Conservation (phyloP, 768 basidiomycete species). For the Lentinula edodes region DNA sequence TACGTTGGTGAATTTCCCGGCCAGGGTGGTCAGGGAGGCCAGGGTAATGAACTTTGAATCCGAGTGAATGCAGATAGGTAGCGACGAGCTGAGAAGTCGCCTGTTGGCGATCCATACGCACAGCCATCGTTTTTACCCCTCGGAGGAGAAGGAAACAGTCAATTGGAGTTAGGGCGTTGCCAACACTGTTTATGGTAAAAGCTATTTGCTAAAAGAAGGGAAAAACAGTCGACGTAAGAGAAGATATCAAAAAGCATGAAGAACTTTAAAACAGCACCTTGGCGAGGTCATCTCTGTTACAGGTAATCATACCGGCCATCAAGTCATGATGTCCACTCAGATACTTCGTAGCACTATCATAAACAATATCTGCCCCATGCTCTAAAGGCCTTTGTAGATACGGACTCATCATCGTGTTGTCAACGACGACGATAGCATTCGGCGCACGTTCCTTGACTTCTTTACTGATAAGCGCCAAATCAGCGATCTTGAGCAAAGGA, state of each 20-base stretch:
- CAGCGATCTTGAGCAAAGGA: constrained; percentile 91
- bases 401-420: constrained; percentile 99
- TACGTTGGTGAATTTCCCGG: constrained; percentile 82
- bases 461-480: constrained; percentile 77
- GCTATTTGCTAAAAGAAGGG: constrained; percentile 62
- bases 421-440: constrained; percentile 81
- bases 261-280: constrained; percentile 43
- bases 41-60: constrained; percentile 91
- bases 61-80: constrained; percentile 74
- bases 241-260: background rate
- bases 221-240: constrained; percentile 4
- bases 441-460: constrained; percentile 80
- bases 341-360: constrained; percentile 98
- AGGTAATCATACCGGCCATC: constrained; percentile 95
- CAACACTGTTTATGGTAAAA: constrained; percentile 89
- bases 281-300: constrained; percentile 86
- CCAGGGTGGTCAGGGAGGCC: constrained; percentile 80
- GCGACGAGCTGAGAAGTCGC: constrained; percentile 78
- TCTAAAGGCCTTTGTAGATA: constrained; percentile 94
- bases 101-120: constrained; percentile 95
- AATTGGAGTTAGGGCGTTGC: constrained; percentile 92
- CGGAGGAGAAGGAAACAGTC: constrained; percentile 95
- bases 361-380: constrained; percentile 94
- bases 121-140: constrained; percentile 91
- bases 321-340: constrained; percentile 97